Base-by-base conservation (phyloP, 805 yeast genomes). In the Zygotorulaspora chibaensis region DNA sequence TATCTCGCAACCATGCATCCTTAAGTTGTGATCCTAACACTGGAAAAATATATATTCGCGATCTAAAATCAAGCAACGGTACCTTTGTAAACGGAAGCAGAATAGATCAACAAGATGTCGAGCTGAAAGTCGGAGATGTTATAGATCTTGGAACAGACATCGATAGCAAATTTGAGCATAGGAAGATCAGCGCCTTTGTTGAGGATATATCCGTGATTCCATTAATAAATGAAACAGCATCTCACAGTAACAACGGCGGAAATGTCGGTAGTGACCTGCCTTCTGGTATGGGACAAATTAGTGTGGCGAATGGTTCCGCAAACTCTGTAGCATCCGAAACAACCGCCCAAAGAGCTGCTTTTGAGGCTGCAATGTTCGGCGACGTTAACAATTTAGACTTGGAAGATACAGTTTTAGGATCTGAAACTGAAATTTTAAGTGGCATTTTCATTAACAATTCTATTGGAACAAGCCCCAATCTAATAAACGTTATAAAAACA, bases 131-230 rank as follows among this genome's bases (percentile, higher is more conserved):
- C n/a, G 90, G 87, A 20, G 99, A 93, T 65, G 73, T 79, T n/a
- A 75, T 93, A n/a, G 95, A 91, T 58, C 70, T 93, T 44, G 99
- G 99, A 1, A 88, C 95, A 42, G 95, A 95, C 58, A 86, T 93
- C 44, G 69, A 70, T 48, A 74, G 77, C 46, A 77, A 81, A 53
- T 78, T 82, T 35, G 67, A 64, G 44, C 98, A 93, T 66, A 80
- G 88, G 58, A 89, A 87, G 61, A 93, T 93, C 43, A 80, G 90
- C 46, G 93, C 96, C 27, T 72, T 74, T 42, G 84, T 93, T 12
- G 95, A 87, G 39, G 83, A 83, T 48, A 79, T 90, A 45, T 75
- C 80, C 41, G 75, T 84, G 31, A 56, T 67, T 15, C 69, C 74
- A 0, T 38, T 71, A 11, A 68, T 68, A 18, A 62, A 63, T 30